Conservation (phyloP, 1,139 yeast genomes). For the Magnusiomyces sp. region DNA sequence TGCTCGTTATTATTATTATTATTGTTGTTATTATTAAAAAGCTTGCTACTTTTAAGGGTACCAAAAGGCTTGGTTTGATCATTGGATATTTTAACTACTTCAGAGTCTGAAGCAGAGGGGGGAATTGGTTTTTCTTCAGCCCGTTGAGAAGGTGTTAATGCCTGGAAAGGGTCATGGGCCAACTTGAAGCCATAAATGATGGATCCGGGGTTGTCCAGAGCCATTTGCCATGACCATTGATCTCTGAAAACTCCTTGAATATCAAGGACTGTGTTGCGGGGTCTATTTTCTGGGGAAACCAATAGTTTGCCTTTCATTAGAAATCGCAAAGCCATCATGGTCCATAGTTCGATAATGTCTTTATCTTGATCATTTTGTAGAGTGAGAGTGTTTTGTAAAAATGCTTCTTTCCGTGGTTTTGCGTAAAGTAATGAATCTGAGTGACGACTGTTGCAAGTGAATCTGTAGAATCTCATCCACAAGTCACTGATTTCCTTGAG, state of each 20-base stretch:
- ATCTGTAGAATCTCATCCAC: constrained; percentile 22
- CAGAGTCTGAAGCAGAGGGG: too few species aligned
- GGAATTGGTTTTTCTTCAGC: too few species aligned
- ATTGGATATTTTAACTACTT: too few species aligned
- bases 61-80: too few species aligned
- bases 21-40: too few species aligned
- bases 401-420: constrained; percentile 28
- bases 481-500: too few species aligned
- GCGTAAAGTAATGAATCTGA: constrained; percentile 30
- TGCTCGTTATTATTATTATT: too few species aligned
- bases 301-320: constrained; percentile 22
- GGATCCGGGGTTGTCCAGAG: constrained; percentile 32
- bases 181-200: constrained; percentile 30
- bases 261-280: constrained; percentile 21
- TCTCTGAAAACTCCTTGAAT: constrained; percentile 29
- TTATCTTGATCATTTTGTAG: constrained; percentile 6
- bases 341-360: constrained; percentile 29
- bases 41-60: too few species aligned
- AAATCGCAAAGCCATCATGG: constrained; percentile 28
- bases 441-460: constrained; percentile 22
- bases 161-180: constrained; percentile 14
- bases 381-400: constrained; percentile 23
- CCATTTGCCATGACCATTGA: constrained; percentile 37
- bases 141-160: too few species aligned
- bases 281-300: constrained; percentile 12